Conservation (phyloP, 441 rosid species). For the Erodium chrysanthum region DNA sequence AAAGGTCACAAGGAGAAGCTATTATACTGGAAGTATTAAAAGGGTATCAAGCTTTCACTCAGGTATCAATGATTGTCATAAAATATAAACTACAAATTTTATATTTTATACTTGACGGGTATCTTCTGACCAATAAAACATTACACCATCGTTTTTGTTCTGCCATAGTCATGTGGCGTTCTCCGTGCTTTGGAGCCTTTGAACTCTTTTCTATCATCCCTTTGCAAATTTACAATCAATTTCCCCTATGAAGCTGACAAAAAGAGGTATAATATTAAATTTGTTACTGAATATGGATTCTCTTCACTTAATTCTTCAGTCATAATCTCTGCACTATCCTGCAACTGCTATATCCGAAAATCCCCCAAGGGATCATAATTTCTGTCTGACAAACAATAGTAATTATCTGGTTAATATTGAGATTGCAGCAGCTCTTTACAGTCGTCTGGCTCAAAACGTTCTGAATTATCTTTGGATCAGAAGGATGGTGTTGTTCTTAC, state of each 20-base stretch:
- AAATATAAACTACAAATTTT: not conserved
- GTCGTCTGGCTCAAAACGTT: slow-evolving; percentile 79
- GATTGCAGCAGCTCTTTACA: slow-evolving; percentile 50
- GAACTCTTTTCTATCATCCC: slow-evolving; percentile 93
- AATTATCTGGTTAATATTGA: slow-evolving; percentile 20
- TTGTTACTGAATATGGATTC: slow-evolving; percentile 13
- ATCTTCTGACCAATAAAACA: slow-evolving; percentile 5
- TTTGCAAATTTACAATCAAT: slow-evolving; percentile 88
- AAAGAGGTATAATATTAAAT: slow-evolving; percentile 46
- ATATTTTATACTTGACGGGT: not conserved
- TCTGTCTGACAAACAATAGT: slow-evolving; percentile 6
- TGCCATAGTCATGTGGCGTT: slow-evolving; percentile 89
- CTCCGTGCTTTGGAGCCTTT: slow-evolving; percentile 95
- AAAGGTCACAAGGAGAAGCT: slow-evolving; percentile 99
- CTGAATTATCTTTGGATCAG: slow-evolving; percentile 60
- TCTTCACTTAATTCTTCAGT: not conserved
- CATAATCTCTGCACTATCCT: not conserved
- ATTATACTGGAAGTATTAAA: slow-evolving; percentile 91
- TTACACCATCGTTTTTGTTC: not conserved
- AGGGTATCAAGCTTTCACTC: slow-evolving; percentile 99
- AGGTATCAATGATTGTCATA: slow-evolving; percentile 39
- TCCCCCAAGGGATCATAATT: not conserved
- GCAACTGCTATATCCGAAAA: not conserved
- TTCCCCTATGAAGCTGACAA: slow-evolving; percentile 73
- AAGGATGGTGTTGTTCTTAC: slow-evolving; percentile 75